Percentiles rank a stretch among this genome's conserved stretches.
phyloP scores from a whole-genome alignment of 306 rosid species.

The Hylodesmum podocarpum region DNA sequence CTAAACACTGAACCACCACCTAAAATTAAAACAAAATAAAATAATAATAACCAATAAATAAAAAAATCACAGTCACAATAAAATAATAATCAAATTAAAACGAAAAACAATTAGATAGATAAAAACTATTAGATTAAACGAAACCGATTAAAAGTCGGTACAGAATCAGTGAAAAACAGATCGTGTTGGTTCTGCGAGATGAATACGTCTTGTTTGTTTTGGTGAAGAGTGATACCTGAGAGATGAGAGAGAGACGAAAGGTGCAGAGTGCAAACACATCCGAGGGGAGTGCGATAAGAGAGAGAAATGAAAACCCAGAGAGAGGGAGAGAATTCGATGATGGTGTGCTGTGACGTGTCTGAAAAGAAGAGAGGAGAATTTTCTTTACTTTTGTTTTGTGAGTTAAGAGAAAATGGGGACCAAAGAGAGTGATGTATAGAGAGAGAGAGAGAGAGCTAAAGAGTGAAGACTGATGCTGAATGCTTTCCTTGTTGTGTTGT shows the following conservation, averaged over 20 bases:
- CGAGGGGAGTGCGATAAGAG: conserved; percentile 36
- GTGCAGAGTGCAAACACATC: conserved; percentile 60
- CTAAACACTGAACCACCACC: conserved; percentile 61
- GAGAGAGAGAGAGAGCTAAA: conserved; percentile 24
- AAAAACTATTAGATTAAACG: conserved; percentile 29
- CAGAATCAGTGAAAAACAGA: conserved; percentile 30
- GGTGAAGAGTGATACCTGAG: conserved; percentile 50
- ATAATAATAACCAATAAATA: neutral
- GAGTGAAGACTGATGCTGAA: conserved; percentile 33
- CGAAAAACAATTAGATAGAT: neutral
- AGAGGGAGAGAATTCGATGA: conserved; percentile 12
- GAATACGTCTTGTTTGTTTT: neutral
- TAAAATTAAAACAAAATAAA: neutral
- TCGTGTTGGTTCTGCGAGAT: conserved; percentile 12
- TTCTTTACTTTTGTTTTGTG: conserved; percentile 11
- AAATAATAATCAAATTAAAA: conserved; percentile 2
- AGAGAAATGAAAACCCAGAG: conserved; percentile 47
- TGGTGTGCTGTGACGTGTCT: neutral
- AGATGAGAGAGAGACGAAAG: conserved; percentile 53
- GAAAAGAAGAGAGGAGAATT: conserved; percentile 7
- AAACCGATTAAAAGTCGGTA: neutral
- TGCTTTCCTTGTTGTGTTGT: neutral
- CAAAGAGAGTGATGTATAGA: conserved; percentile 24
- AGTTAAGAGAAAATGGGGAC: too few species aligned
- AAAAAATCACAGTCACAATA: neutral